phyloP scores from a whole-genome alignment of 2,329 filamentous ascomycete genomes.

The Lizonia empirigonia region DNA sequence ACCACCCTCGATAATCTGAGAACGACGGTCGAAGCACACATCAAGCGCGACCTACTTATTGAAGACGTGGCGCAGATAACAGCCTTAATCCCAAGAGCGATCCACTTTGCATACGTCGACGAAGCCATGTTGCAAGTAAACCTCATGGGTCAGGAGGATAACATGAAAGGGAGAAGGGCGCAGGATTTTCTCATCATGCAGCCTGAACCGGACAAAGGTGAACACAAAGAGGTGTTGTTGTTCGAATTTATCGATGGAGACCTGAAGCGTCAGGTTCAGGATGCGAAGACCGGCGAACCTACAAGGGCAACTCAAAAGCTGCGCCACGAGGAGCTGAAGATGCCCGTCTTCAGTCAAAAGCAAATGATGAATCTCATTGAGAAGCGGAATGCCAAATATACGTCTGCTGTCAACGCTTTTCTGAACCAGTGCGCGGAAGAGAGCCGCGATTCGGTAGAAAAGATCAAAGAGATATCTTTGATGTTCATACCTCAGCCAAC shows the following conservation, averaged over 20 bases:
- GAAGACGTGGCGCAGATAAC: constrained; percentile 85
- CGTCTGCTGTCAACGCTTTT: constrained; percentile 75
- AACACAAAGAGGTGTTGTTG: constrained; percentile 72
- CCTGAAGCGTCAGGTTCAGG: constrained; percentile 76
- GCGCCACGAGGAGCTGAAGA: constrained; percentile 79
- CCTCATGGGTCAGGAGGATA: constrained; percentile 70
- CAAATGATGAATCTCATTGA: constrained; percentile 89
- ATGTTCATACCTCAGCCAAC: constrained; percentile 67
- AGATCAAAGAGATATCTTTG: constrained; percentile 65
- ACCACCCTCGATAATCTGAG: constrained; percentile 92
- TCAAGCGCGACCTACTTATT: constrained; percentile 69
- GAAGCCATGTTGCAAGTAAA: constrained; percentile 83
- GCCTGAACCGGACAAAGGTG: constrained; percentile 47
- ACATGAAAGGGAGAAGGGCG: constrained; percentile 64
- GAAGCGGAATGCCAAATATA: constrained; percentile 85
- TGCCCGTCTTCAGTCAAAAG: constrained; percentile 91
- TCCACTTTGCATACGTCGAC: constrained; percentile 86
- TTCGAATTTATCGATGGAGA: constrained; percentile 95
- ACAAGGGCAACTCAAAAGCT: constrained; percentile 70
- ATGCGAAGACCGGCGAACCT: constrained; percentile 75
- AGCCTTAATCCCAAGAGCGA: constrained; percentile 74
- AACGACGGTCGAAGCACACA: constrained; percentile 82
- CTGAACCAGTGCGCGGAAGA: constrained; percentile 73
- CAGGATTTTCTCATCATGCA: constrained; percentile 51
- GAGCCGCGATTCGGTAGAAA: constrained; percentile 68